Conservation (phyloP, 192 early-diverging fungal species). For the Gonapodya prolifera region DNA sequence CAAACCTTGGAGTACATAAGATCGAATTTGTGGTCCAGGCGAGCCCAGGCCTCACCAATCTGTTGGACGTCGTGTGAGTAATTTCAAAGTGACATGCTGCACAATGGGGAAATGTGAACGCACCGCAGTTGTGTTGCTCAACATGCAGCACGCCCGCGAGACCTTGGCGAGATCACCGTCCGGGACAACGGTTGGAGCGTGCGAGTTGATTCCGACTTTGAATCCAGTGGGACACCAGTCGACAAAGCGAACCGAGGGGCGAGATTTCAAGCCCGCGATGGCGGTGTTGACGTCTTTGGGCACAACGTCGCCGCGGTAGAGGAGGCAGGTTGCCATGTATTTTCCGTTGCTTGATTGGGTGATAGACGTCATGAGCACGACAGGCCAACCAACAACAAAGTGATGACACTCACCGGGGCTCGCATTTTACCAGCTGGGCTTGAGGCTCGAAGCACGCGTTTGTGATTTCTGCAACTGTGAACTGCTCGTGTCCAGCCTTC, state of each 20-base stretch:
- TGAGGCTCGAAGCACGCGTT: constrained; percentile 91
- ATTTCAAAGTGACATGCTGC: no score
- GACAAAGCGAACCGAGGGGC: constrained; percentile 93
- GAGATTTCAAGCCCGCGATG: constrained; percentile 85
- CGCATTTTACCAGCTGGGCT: constrained; percentile 99
- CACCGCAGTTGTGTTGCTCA: constrained; percentile 94
- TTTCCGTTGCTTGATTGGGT: constrained; percentile 52
- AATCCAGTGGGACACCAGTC: constrained; percentile 99
- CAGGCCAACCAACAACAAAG: not conserved
- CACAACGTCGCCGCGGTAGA: constrained; percentile 98
- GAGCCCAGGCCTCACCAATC: constrained; percentile 98
- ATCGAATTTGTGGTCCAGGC: constrained; percentile 99
- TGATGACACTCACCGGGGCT: constrained; percentile 43
- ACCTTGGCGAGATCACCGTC: constrained; percentile 94
- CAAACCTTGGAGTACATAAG: constrained; percentile 92
- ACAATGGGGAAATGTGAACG: not conserved
- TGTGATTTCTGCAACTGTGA: constrained; percentile 92
- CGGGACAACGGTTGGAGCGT: constrained; percentile 80
- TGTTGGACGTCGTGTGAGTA: no score
- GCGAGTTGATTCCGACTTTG: constrained; percentile 98
- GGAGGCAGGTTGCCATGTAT: constrained; percentile 98
- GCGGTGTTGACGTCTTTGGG: constrained; percentile 94
- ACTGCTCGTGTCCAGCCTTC: constrained; percentile 95
- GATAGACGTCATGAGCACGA: not conserved
- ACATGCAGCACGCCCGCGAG: constrained; percentile 91